A percentile compares a stretch with the other conserved stretches of the same genome.
Evolutionary conservation across 169 alveolate genomes (phyloP).

Genomic region (Eimeria sp.): DNA sequence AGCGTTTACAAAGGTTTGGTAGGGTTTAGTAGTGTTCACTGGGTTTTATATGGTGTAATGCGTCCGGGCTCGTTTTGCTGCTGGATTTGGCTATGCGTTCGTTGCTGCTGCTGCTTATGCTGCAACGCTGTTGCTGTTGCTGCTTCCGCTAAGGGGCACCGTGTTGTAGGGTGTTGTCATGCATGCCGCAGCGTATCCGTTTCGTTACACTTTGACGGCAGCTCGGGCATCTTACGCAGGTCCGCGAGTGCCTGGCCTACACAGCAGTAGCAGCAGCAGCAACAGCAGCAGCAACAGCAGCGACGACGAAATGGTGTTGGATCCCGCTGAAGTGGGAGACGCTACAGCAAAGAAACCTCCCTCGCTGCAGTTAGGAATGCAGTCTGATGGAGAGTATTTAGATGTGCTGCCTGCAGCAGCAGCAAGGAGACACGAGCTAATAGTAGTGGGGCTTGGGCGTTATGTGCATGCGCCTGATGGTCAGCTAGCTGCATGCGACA

Average conservation of each 20-base stretch:
- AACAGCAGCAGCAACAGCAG: conserved; percentile 28
- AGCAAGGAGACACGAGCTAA: background rate
- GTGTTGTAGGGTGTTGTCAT: background rate
- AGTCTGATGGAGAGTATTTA: conserved; percentile 23
- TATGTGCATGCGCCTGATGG: conserved; percentile 44
- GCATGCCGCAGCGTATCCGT: conserved; percentile 33
- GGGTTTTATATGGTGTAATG: background rate
- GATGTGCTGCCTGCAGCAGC: conserved; percentile 42
- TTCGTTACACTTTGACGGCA: background rate
- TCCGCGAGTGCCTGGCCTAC: background rate
- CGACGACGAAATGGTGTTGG: conserved; percentile 7
- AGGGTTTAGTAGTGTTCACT: background rate
- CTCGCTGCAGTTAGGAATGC: conserved; percentile 14
- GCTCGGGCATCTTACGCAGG: conserved; percentile 38
- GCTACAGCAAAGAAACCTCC: background rate
- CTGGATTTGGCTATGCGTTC: background rate
- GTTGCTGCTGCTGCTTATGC: background rate
- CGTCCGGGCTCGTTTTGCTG: background rate
- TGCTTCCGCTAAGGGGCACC: background rate
- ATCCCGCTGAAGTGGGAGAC: background rate
- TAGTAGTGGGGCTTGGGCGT: conserved; percentile 9
- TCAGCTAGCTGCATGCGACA: conserved; percentile 35
- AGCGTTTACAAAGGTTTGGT: background rate
- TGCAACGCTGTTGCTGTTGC: conserved; percentile 26
- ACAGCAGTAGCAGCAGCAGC: conserved; percentile 45